phyloP scores from a whole-genome alignment of 2,329 filamentous ascomycete genomes.

The Hymenoscyphus occultus region DNA sequence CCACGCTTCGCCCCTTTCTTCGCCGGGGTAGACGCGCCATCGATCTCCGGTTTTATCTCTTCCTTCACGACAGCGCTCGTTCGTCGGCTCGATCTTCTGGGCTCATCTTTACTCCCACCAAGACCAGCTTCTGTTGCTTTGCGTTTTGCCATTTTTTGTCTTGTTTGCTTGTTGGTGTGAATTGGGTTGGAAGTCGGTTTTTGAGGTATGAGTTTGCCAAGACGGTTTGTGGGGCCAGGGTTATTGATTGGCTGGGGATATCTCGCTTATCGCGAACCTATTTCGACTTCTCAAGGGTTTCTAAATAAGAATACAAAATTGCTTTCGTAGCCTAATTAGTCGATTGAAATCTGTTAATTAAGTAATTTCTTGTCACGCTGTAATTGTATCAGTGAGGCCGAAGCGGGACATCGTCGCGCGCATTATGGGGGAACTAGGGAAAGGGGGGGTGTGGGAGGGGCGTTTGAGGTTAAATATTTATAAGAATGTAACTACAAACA shows the following conservation, averaged over 20 bases:
- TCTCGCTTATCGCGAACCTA: too few relatives aligned
- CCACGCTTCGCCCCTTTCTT: constrained; percentile 16
- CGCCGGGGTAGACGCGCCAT: constrained; percentile 4
- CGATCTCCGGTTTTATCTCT: constrained; percentile 14
- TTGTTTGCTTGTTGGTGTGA: background rate
- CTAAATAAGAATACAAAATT: too few relatives aligned
- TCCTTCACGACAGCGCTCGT: constrained; percentile 17
- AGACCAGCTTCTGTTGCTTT: constrained; percentile 26
- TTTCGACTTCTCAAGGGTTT: too few relatives aligned
- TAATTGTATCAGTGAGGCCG: too few relatives aligned
- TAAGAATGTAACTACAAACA: too few relatives aligned
- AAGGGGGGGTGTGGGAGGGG: too few relatives aligned
- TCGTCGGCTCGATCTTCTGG: constrained; percentile 30
- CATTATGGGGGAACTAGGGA: too few relatives aligned
- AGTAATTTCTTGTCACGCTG: too few relatives aligned
- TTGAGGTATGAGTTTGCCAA: background rate
- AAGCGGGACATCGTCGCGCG: too few relatives aligned
- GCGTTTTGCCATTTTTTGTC: constrained; percentile 27
- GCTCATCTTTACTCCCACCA: constrained; percentile 19
- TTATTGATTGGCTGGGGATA: background rate
- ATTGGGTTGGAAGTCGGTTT: background rate
- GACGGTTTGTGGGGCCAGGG: background rate
- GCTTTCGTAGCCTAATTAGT: too few relatives aligned
- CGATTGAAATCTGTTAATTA: too few relatives aligned
- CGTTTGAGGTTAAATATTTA: too few relatives aligned